Evolutionary conservation across 495 filamentous ascomycete species (phyloP).

Genomic region (Penicillium pulvis): DNA sequence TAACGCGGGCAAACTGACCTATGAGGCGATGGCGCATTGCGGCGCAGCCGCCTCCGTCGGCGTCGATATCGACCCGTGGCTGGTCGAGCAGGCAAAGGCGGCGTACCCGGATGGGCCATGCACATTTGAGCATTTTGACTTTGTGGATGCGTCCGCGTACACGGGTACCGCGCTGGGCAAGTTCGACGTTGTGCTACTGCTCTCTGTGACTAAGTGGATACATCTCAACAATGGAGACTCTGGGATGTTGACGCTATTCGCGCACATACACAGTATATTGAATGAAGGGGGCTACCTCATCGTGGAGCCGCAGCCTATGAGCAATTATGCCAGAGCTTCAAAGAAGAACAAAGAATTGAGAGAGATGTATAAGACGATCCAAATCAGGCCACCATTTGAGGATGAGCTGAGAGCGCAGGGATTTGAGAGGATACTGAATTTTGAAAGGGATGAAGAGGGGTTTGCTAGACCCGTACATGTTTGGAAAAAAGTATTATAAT

Average conservation of each 20-base stretch:
- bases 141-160: slow-evolving; percentile 58
- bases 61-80: slow-evolving; percentile 35
- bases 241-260: slow-evolving; percentile 29
- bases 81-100: slow-evolving; percentile 31
- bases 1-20: slow-evolving; percentile 32
- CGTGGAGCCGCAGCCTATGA: slow-evolving; percentile 35
- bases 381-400: slow-evolving; percentile 30
- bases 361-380: slow-evolving; percentile 32
- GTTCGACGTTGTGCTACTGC: slow-evolving; percentile 32
- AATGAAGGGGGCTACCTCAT: slow-evolving; percentile 32
- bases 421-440: slow-evolving; percentile 29
- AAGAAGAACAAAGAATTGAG: slow-evolving; percentile 35
- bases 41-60: slow-evolving; percentile 29
- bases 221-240: slow-evolving; percentile 34
- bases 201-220: slow-evolving; percentile 34
- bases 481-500: slow-evolving; percentile 22
- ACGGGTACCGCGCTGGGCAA: slow-evolving; percentile 40
- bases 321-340: slow-evolving; percentile 34
- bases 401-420: slow-evolving; percentile 28
- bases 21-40: slow-evolving; percentile 30
- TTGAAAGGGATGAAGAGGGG: slow-evolving; percentile 32
- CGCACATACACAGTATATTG: slow-evolving; percentile 28
- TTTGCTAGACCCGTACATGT: slow-evolving; percentile 35
- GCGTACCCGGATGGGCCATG: slow-evolving; percentile 31
- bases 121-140: slow-evolving; percentile 37